Base-by-base conservation (phyloP, 2,329 filamentous ascomycete genomes). In the Botryotinia narcissicola region DNA sequence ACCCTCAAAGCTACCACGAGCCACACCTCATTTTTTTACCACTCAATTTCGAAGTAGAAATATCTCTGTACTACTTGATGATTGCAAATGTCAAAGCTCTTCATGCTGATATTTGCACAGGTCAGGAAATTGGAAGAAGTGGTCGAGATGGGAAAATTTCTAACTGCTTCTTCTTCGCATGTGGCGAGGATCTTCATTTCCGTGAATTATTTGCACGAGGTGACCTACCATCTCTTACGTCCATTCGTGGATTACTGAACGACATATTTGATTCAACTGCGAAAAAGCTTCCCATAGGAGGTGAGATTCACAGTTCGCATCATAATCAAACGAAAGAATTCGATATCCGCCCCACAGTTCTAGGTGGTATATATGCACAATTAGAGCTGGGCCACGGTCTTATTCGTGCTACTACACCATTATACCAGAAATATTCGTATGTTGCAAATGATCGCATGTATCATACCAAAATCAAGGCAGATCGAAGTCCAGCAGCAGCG, bases 171-270 rank as follows among this genome's bases (percentile, higher is more conserved):
- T 84, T 90, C 62, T 90, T 86, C 74, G 82, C 90, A 4, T 88
- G 87, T 59, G 84, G 83, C 0, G 85, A 88, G 60, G 88, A 90
- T 75, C 86, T 89, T 60, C 86, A 88, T 78, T 78, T 89, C 22
- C 84, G 86, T 18, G 89, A 91, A 75, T 85, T 87, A 75, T 90
- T 91, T 78, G 86, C 87, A 0, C 84, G 88, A 12, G 87, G 88
- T 0, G 88, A 91, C 74, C 80, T 90, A 0, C 89, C 89, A 0
- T 88, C 88, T 4, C 81, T 81, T 0, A 78, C 82, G 14, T 88
- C 87, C 0, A 79, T 91, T 0, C 80, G 80, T 6, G 78, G 79
- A 0, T 80, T 91, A 0, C 79, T 91, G 4, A 78, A 83, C 10
- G 84, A 89, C 2, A 83, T 91, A 12, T 88, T 90, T 73, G 81